phyloP scores from a whole-genome alignment of 768 basidiomycete genomes.

The Calocybe gangraenosa region DNA sequence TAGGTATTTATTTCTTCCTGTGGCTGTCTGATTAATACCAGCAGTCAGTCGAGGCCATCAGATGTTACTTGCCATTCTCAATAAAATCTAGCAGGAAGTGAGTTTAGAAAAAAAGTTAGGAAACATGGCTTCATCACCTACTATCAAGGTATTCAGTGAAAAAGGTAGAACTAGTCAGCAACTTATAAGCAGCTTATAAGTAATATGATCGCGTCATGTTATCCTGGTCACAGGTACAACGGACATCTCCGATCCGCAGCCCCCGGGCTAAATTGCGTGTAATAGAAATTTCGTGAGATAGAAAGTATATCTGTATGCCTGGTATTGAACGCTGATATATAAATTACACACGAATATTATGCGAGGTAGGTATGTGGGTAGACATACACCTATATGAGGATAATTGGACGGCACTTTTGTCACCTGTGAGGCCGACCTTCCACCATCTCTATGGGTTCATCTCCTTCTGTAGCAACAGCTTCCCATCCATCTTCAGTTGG shows the following conservation, averaged over 20 bases:
- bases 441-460: constrained; percentile 68
- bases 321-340: constrained; percentile 1
- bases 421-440: constrained; percentile 27
- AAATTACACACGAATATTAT: constrained; percentile 1
- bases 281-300: neutral
- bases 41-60: neutral
- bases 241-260: constrained; percentile 3
- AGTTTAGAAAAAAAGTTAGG: neutral
- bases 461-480: constrained; percentile 69
- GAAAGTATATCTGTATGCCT: neutral
- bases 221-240: neutral
- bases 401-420: neutral
- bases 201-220: constrained; percentile 15
- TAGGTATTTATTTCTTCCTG: constrained; percentile 49
- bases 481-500: constrained; percentile 66
- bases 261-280: too few relatives aligned
- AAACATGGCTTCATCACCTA: neutral
- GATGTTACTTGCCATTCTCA: constrained; percentile 10
- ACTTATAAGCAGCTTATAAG: neutral
- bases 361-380: too few relatives aligned
- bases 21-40: constrained; percentile 6
- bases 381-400: too few relatives aligned
- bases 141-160: too few relatives aligned
- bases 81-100: neutral
- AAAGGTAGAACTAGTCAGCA: too few relatives aligned